Conservation (phyloP, 306 rosid genomes). For the Cicer yamashitae region DNA sequence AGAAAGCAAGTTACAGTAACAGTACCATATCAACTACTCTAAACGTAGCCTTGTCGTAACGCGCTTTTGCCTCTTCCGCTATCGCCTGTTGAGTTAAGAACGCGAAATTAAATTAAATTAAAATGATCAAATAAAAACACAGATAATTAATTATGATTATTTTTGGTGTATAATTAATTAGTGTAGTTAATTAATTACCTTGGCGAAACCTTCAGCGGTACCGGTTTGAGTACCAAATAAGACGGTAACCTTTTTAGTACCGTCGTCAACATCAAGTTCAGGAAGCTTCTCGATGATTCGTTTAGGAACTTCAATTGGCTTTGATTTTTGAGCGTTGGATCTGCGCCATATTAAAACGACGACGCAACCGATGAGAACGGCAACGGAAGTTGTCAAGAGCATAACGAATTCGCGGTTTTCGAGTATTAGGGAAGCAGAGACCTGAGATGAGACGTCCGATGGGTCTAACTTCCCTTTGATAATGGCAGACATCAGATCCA, state of each 20-base stretch:
- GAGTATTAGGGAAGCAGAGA: constrained; percentile 58
- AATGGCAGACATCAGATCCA: constrained; percentile 86
- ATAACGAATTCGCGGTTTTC: constrained; percentile 72
- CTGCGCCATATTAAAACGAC: constrained; percentile 84
- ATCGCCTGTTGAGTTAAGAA: constrained; percentile 60
- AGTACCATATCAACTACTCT: constrained; percentile 89
- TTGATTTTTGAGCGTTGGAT: constrained; percentile 55
- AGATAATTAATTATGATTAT: not conserved
- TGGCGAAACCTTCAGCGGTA: constrained; percentile 97
- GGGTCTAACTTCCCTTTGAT: constrained; percentile 78
- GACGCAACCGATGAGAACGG: constrained; percentile 83
- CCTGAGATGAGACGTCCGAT: constrained; percentile 59
- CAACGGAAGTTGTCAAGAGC: constrained; percentile 83
- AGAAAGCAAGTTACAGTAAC: not conserved
- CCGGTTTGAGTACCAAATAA: constrained; percentile 99
- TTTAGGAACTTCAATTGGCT: constrained; percentile 54
- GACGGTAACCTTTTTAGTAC: constrained; percentile 80
- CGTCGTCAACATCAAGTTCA: constrained; percentile 74
- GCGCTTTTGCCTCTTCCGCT: constrained; percentile 86
- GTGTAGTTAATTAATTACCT: constrained; percentile 46
- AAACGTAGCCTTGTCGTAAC: constrained; percentile 79
- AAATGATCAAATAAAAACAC: not conserved
- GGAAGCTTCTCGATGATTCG: constrained; percentile 51
- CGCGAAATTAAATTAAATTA: not conserved
- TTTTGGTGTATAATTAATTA: not conserved